A percentile compares a stretch with the other conserved stretches of the same genome.
Evolutionary conservation across 2,329 filamentous ascomycete species (phyloP).

Genomic region (Fusarium sp.): DNA sequence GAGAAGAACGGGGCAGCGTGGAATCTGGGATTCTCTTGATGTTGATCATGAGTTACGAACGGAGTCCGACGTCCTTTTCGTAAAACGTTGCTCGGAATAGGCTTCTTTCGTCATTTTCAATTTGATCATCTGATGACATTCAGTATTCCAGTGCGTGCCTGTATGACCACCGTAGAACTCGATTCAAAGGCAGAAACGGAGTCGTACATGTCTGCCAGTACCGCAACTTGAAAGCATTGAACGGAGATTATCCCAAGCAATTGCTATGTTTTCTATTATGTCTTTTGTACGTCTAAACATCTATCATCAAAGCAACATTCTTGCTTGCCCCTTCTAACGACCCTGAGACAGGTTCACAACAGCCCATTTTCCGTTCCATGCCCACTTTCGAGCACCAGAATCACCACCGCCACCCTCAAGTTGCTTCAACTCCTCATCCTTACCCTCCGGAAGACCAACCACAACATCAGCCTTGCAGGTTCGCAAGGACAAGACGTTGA

Average conservation of each 20-base stretch:
- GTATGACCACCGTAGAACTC: too few relatives aligned
- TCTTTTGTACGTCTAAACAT: slow-evolving; percentile 21
- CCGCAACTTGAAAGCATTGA: not conserved
- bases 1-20: not conserved
- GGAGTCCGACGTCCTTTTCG: too few relatives aligned
- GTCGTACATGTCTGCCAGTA: too few relatives aligned
- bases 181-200: too few relatives aligned
- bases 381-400: slow-evolving; percentile 81
- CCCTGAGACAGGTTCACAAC: slow-evolving; percentile 70
- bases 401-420: slow-evolving; percentile 77
- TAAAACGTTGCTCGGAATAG: not conserved
- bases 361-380: slow-evolving; percentile 96
- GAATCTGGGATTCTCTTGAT: not conserved
- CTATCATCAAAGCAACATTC: slow-evolving; percentile 20
- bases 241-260: not conserved
- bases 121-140: not conserved
- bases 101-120: not conserved
- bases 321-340: slow-evolving; percentile 30
- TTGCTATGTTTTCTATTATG: not conserved
- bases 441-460: slow-evolving; percentile 82
- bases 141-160: not conserved
- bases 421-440: slow-evolving; percentile 81
- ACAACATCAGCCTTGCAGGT: slow-evolving; percentile 98
- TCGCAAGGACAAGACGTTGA: slow-evolving; percentile 86
- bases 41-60: not conserved